Evolutionary conservation across 1,284 basidiomycete genomes (phyloP).

Genomic region (Puccinia novopanici): DNA sequence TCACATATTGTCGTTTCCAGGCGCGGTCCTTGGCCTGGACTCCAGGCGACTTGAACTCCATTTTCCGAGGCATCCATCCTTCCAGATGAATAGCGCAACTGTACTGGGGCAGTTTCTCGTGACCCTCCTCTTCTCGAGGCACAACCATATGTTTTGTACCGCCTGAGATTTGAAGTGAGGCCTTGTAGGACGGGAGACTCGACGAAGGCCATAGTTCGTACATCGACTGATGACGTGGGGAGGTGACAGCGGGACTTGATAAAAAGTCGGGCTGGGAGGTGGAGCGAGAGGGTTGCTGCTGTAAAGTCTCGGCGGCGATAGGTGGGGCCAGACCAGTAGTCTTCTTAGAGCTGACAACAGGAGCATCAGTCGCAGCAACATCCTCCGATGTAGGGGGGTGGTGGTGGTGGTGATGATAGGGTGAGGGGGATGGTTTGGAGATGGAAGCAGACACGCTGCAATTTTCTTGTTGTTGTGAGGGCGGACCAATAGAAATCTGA

Average conservation of each 20-base stretch:
- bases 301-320: neutral
- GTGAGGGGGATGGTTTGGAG: no score
- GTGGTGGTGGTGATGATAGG: neutral
- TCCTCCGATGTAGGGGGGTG: neutral
- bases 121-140: conserved; percentile 71
- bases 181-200: conserved; percentile 60
- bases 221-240: conserved; percentile 60
- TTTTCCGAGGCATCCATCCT: conserved; percentile 84
- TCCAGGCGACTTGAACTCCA: conserved; percentile 85
- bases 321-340: neutral
- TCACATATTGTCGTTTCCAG: conserved; percentile 85
- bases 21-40: conserved; percentile 84
- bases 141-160: conserved; percentile 52
- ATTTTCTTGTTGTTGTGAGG: neutral
- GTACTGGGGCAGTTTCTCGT: conserved; percentile 78
- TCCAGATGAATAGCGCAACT: conserved; percentile 81
- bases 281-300: neutral
- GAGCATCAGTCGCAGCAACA: neutral
- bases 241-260: neutral
- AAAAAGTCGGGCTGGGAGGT: neutral
- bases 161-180: conserved; percentile 57
- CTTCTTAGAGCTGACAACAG: neutral
- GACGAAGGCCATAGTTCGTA: conserved; percentile 59
- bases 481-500: neutral
- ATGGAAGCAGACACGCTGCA: no score